Evolutionary conservation across 768 basidiomycete genomes (phyloP), one percentile per base, ranked within the genome.

Genomic region (Paxillus rubicundulus): DNA sequence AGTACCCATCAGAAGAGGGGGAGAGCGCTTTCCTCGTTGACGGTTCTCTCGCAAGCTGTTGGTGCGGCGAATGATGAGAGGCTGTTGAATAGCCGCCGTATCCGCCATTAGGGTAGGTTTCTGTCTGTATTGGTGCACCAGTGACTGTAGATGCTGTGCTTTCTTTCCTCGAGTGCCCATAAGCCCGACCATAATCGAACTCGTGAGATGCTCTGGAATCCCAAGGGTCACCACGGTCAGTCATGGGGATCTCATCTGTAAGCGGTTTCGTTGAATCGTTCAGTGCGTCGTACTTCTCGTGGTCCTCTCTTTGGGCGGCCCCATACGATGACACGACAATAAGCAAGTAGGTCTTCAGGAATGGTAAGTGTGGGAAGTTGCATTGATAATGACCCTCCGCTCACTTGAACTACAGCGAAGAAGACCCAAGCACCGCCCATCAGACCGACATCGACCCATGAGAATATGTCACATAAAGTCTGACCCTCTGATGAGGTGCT

Each of bases 341-440:
- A 50, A 72, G 68, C 44, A 80, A 61, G 60, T 82, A 82, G 27
- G 60, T 58, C 90, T 89, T 47, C 30, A 43, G 38, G 8, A n/a
- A 45, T 39, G 17, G 27, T 58, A 9, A 62, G 45, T 6, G 44
- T 10, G 20, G 8, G 28, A 18, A 9, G 8, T 37, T 13, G 21
- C 13, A 48, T 56, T 20, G 13, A 10, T 37, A 34, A 39, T 14
- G 39, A 12, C 2, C n/a, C n/a, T 30, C 1, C 17, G 61, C 85
- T 60, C 68, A 87, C 87, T 68, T 96, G 92, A 33, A 89, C 73
- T 55, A 86, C 74, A n/a, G 80, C 81, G 24, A 97, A 74, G 14
- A 97, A 63, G 9, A 89, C 70, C 90, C 94, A 98, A 6, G 97
- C 74, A 8, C 82, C 91, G 17, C 78, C 87, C 92, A 98, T 95